phyloP scores from a whole-genome alignment of 306 rosid species.

The Carpinus fangiana region DNA sequence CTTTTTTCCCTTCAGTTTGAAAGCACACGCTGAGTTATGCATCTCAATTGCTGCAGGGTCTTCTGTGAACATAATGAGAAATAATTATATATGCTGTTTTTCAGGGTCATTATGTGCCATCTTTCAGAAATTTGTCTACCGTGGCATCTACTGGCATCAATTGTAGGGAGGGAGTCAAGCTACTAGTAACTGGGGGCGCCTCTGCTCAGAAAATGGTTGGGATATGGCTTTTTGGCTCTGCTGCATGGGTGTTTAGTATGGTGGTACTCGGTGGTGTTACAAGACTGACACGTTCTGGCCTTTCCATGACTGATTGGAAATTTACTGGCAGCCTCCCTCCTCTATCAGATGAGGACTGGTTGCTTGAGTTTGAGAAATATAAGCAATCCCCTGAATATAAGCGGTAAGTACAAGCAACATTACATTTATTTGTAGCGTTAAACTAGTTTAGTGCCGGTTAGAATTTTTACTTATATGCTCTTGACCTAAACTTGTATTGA shows the following conservation, averaged over 20 bases:
- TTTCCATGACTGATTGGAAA: slow-evolving; percentile 96
- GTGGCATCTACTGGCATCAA: slow-evolving; percentile 34
- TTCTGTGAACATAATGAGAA: background rate
- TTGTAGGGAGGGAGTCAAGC: slow-evolving; percentile 60
- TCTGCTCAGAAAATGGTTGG: slow-evolving; percentile 75
- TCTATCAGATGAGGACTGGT: slow-evolving; percentile 68
- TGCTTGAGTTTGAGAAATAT: slow-evolving; percentile 74
- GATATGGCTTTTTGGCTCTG: slow-evolving; percentile 87
- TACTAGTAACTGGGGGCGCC: slow-evolving; percentile 71
- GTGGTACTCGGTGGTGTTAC: slow-evolving; percentile 89
- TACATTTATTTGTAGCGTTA: background rate
- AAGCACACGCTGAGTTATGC: no score
- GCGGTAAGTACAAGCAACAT: slow-evolving; percentile 46
- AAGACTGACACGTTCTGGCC: slow-evolving; percentile 86
- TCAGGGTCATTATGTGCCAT: slow-evolving; percentile 43
- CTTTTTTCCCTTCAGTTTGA: no score
- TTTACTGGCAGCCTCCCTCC: slow-evolving; percentile 77
- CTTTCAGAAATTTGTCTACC: slow-evolving; percentile 50
- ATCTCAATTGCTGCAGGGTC: background rate
- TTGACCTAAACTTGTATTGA: background rate
- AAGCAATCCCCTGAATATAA: slow-evolving; percentile 83
- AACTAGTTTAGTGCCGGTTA: no score
- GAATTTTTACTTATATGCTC: background rate
- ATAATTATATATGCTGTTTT: slow-evolving; percentile 13
- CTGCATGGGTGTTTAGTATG: slow-evolving; percentile 95